Base-by-base conservation (phyloP, 1,284 basidiomycete species). In the Singerocomus rubriflavus region DNA sequence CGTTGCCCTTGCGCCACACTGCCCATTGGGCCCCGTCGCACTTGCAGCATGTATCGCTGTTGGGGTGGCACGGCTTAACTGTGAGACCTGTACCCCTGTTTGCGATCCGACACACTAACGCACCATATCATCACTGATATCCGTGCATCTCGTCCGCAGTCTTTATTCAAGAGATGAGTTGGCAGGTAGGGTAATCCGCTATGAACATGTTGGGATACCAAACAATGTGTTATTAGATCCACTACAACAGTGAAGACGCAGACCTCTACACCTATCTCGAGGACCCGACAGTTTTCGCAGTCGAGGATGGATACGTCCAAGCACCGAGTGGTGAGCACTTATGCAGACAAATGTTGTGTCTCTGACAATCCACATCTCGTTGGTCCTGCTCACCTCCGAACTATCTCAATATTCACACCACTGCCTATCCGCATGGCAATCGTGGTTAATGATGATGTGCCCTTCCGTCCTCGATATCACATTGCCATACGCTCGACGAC, bases 1-100 rank as follows among this genome's bases (percentile, higher is more conserved):
- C 55, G 78, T 84, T 57, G 80, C 76, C 8, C 63, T 84, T 35
- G 82, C 82, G 0, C 81, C 82, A 3, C 81, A 84, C 59, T 83
- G 80, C 60, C 81, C 82, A 1, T 59, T 85, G 2, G 84, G 86
- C 0, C 88, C 87, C 0, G 80, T 91, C 30, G 86, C 87, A 0
- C 76, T 90, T 37, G 88, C 86, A 5, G 87, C 87, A 6, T 83
- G 79, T 57, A 75, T 84, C 52, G 81, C 82, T 52, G 76, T 84
- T 3, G 81, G 76, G 11, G 66, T 78, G 25, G 66, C 75, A 12
- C 69, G 75, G 26, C 79, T 79, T 0, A 84, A 82, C 53, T 83
- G 80, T 81, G 52, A 58, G 76, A 65, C 1, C 25, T 35, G 10
- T 10, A 35, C 11, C 35, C 14, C 13, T 38, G 33, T 34, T 17